Evolutionary conservation across 2,329 filamentous ascomycete species (phyloP).

Genomic region (Aureobasidium vineae): DNA sequence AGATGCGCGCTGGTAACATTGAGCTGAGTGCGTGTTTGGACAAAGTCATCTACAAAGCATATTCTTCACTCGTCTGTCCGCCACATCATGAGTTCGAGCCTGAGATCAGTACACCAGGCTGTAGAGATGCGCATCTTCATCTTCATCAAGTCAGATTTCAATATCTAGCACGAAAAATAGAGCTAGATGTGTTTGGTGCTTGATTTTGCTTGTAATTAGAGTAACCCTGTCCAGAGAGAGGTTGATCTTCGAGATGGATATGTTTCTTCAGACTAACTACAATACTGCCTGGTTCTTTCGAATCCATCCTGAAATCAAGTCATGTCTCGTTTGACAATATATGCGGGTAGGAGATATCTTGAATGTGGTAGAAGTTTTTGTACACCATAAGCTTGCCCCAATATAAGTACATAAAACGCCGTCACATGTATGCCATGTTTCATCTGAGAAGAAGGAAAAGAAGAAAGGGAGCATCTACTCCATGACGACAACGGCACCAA

Average conservation of each 20-base stretch:
- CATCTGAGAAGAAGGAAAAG: background rate
- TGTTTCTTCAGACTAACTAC: background rate
- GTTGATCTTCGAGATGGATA: background rate
- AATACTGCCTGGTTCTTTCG: too few species aligned
- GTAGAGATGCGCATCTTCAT: background rate
- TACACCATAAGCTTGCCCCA: slow-evolving; percentile 27
- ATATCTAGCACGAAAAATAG: rapidly evolving
- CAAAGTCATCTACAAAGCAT: background rate
- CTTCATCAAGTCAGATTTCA: background rate
- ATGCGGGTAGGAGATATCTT: background rate
- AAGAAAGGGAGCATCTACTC: slow-evolving; percentile 58
- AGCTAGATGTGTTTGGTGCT: background rate
- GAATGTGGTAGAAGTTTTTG: slow-evolving; percentile 21
- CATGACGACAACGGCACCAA: slow-evolving; percentile 87
- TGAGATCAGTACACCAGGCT: too few species aligned
- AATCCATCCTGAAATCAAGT: too few species aligned
- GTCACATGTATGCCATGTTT: slow-evolving; percentile 21
- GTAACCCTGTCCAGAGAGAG: background rate
- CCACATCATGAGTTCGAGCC: background rate
- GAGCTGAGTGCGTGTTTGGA: background rate
- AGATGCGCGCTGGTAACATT: background rate
- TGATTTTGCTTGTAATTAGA: background rate
- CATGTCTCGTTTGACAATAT: background rate
- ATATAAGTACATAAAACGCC: slow-evolving; percentile 28
- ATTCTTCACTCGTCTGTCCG: background rate